Base-by-base conservation (phyloP, 495 filamentous ascomycete species). In the Aspergillus bridgeri region DNA sequence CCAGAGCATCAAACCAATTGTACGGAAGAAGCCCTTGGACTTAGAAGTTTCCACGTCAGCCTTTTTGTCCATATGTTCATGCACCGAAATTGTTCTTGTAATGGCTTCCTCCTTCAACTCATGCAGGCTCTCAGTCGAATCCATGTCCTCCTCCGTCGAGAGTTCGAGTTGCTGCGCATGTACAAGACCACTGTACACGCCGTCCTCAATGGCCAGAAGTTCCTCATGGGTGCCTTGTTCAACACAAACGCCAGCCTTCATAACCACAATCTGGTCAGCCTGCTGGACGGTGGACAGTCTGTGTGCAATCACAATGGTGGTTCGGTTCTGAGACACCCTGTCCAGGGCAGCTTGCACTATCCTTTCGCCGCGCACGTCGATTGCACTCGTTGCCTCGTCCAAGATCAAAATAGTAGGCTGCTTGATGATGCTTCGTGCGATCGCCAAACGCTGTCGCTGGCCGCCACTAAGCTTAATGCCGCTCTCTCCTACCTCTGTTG, bases 371-470 rank as follows among this genome's bases (percentile, higher is more conserved):
- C 55, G 65, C 6, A 79, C 62, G 68, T 85, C 82, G 17, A 85
- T 69, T 0, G 82, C 74, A 53, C 71, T 76, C 0, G 79, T 81
- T 0, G 71, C 72, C 62, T 83, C 81, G 48, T 82, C 80, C 7
- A 82, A 64, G 4, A 96, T 76, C 5, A 96, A 77, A 65, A 96
- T 87, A 65, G 87, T 88, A 4, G 91, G 91, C 63, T 95, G 80
- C n/a, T 81, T 86, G 19, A 96, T 86, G 49, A 96, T 86, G 22
- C 88, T 89, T 51, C 91, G 81, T 3, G 91, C 91, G 19, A 89
- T 74, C 4, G 85, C 82, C 8, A 90, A 65, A 25, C 87, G 72
- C 60, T 89, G 87, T 19, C 80, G 78, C 56, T 90, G 65, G 54
- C 77, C 64, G 49, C 78, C 61, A 65, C 61, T 68, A 54, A 84